Evolutionary conservation across 169 alveolate genomes (phyloP).

Genomic region (Plasmodium relictum): DNA sequence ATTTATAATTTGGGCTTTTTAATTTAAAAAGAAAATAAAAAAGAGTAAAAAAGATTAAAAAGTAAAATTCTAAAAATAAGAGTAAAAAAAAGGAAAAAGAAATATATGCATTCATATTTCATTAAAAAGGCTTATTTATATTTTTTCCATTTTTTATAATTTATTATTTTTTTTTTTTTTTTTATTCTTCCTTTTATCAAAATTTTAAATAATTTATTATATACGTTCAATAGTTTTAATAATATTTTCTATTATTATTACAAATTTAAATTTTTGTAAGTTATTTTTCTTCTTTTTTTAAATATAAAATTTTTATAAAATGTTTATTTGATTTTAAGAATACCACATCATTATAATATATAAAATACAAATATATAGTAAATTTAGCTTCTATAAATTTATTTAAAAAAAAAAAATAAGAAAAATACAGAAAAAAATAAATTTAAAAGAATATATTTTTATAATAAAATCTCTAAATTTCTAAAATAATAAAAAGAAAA

Average conservation of each 20-base stretch:
- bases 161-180: slow-evolving; percentile 8
- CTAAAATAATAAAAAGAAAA: too few relatives aligned
- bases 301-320: slow-evolving; percentile 1
- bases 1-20: background rate
- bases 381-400: too few relatives aligned
- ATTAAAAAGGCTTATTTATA: background rate
- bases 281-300: background rate
- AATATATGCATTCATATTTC: background rate
- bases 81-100: background rate
- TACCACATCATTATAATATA: background rate
- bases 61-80: too few relatives aligned
- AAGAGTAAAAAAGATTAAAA: background rate
- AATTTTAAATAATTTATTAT: background rate
- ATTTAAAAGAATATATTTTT: too few relatives aligned
- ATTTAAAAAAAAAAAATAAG: too few relatives aligned
- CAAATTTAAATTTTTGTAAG: background rate
- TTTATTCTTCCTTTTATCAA: background rate
- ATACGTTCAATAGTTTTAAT: background rate
- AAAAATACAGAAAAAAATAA: too few relatives aligned
- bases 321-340: background rate
- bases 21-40: too few relatives aligned
- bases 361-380: background rate
- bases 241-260: background rate
- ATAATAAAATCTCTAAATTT: too few relatives aligned
- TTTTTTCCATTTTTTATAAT: background rate